These are phyloP conservation scores for Trichoderma orchidacearum DNA, from an alignment of 495 filamentous ascomycete genomes.

Conservation along the genomic window DNA sequence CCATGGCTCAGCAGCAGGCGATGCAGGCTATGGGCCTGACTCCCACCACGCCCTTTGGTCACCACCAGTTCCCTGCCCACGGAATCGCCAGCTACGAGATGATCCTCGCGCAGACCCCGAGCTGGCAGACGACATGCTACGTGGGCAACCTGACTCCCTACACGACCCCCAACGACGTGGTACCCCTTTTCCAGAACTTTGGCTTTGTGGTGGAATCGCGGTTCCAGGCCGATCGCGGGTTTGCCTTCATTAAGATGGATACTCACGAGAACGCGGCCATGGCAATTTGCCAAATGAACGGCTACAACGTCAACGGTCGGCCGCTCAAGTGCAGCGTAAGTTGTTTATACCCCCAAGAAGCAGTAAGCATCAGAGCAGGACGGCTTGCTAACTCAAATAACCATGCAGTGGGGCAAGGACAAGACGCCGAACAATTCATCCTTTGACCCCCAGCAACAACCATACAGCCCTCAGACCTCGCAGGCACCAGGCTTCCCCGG, in stretches of 20 bases:
- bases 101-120: constrained; percentile 92
- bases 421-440: constrained; percentile 80
- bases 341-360: constrained; percentile 8
- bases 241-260: constrained; percentile 99
- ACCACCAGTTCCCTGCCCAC: constrained; percentile 96
- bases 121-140: constrained; percentile 98
- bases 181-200: constrained; percentile 96
- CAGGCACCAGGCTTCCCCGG: constrained; percentile 47
- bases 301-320: constrained; percentile 94
- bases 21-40: constrained; percentile 99
- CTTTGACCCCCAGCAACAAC: constrained; percentile 66
- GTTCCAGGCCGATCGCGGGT: constrained; percentile 95
- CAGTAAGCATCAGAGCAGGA: neutral
- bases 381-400: constrained; percentile 1
- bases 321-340: constrained; percentile 97
- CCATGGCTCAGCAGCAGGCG: constrained; percentile 91
- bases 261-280: constrained; percentile 95
- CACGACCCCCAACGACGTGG: constrained; percentile 88
- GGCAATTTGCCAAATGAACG: constrained; percentile 94
- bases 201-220: constrained; percentile 94
- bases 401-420: constrained; percentile 88
- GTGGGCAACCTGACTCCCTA: constrained; percentile 97
- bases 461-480: constrained; percentile 51
- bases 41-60: constrained; percentile 88
- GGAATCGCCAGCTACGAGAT: constrained; percentile 96